Conservation (phyloP, 2,329 filamentous ascomycete genomes). For the Cadophora sp. region DNA sequence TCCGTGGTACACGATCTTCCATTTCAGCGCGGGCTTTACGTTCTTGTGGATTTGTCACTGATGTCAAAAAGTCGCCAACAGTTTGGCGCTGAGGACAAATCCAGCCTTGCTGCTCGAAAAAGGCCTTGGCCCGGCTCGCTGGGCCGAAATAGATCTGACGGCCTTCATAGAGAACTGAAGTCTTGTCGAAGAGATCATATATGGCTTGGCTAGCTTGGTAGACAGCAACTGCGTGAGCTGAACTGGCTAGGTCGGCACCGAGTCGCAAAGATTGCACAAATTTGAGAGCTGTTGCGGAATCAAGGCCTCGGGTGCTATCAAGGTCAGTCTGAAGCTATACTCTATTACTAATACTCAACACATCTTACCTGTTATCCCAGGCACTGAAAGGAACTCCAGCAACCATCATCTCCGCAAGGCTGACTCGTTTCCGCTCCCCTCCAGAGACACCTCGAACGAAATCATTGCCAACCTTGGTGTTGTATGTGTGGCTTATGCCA, state of each 20-base stretch:
- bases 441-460: slow-evolving; percentile 73
- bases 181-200: slow-evolving; percentile 75
- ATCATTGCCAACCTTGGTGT: slow-evolving; percentile 79
- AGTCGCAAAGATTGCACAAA: slow-evolving; percentile 73
- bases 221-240: slow-evolving; percentile 70
- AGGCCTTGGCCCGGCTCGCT: slow-evolving; percentile 67
- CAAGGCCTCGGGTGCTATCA: slow-evolving; percentile 67
- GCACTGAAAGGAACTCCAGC: slow-evolving; percentile 55
- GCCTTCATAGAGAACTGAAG: slow-evolving; percentile 70
- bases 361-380: slow-evolving; percentile 41
- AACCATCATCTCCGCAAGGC: slow-evolving; percentile 76
- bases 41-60: slow-evolving; percentile 70
- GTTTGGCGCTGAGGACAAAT: slow-evolving; percentile 65
- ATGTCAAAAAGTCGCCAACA: slow-evolving; percentile 75
- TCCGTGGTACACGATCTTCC: slow-evolving; percentile 63
- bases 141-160: slow-evolving; percentile 76
- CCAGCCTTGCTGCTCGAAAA: slow-evolving; percentile 76
- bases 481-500: slow-evolving; percentile 74
- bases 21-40: slow-evolving; percentile 62
- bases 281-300: slow-evolving; percentile 76
- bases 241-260: slow-evolving; percentile 68
- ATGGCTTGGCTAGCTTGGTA: slow-evolving; percentile 76
- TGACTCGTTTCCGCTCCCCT: slow-evolving; percentile 80
- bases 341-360: too few species aligned
- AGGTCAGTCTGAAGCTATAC: background rate